phyloP scores from a whole-genome alignment of 140 eudicot species.

The Ambrosia hybrid region DNA sequence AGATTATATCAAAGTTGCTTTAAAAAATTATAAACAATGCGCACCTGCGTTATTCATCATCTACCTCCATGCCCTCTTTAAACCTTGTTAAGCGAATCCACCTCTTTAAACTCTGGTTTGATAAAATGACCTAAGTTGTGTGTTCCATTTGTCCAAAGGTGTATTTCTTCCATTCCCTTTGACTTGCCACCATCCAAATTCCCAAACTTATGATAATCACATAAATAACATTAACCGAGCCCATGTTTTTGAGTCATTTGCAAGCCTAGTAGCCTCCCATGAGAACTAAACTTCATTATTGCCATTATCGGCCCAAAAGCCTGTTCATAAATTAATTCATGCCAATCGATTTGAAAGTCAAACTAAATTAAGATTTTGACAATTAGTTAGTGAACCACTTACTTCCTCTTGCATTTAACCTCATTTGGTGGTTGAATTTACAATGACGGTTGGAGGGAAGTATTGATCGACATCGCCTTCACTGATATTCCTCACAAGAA shows the following conservation, averaged over 20 bases:
- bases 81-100: no score
- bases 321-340: constrained; percentile 32
- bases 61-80: no score
- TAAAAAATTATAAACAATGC: no score
- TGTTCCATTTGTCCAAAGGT: no score
- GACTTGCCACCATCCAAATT: no score
- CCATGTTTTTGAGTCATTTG: constrained; percentile 97
- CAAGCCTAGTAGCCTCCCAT: constrained; percentile 83
- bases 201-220: no score
- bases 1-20: no score
- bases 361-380: constrained; percentile 5
- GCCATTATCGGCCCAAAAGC: constrained; percentile 99
- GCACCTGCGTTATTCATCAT: no score
- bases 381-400: constrained; percentile 19
- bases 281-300: constrained; percentile 82
- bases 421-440: constrained; percentile 90
- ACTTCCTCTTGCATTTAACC: constrained; percentile 98
- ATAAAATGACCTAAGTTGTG: no score
- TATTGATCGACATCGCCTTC: constrained; percentile 99
- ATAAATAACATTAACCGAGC: constrained; percentile 50
- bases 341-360: background rate
- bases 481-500: constrained; percentile 79
- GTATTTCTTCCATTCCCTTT: no score
- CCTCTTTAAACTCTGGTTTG: no score
- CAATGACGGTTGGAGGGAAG: constrained; percentile 93